Evolutionary conservation across 2,329 filamentous ascomycete species (phyloP).

Genomic region (Hysterium pulicare): DNA sequence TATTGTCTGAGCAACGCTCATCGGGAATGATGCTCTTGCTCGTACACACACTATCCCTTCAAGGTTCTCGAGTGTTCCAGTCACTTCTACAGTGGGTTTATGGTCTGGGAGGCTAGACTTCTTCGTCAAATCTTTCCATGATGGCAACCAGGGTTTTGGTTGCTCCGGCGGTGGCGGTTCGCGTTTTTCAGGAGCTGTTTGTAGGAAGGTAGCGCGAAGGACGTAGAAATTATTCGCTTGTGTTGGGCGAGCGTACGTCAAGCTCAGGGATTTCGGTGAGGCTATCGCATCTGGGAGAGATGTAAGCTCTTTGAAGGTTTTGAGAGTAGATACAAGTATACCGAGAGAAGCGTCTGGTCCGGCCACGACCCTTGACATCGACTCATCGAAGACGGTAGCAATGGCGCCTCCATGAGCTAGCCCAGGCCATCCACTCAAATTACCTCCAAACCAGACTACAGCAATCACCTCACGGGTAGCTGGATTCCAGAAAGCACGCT

Average conservation of each 20-base stretch:
- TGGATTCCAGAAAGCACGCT: slow-evolving; percentile 64
- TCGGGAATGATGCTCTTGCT: slow-evolving; percentile 41
- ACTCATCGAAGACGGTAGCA: slow-evolving; percentile 67
- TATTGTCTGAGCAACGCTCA: slow-evolving; percentile 3
- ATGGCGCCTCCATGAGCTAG: slow-evolving; percentile 69
- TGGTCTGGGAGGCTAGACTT: slow-evolving; percentile 34
- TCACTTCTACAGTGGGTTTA: slow-evolving; percentile 45
- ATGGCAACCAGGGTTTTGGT: slow-evolving; percentile 27
- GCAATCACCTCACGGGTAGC: slow-evolving; percentile 56
- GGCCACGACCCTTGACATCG: slow-evolving; percentile 62
- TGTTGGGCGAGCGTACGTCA: slow-evolving; percentile 63
- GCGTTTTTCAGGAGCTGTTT: slow-evolving; percentile 15
- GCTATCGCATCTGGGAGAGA: slow-evolving; percentile 22
- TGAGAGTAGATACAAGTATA: slow-evolving; percentile 12
- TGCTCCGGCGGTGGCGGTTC: slow-evolving; percentile 23
- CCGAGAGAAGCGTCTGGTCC: slow-evolving; percentile 40
- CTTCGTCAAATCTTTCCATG: slow-evolving; percentile 40
- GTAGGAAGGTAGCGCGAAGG: slow-evolving; percentile 48
- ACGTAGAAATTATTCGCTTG: slow-evolving; percentile 62
- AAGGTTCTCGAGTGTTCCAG: slow-evolving; percentile 52
- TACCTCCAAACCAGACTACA: slow-evolving; percentile 67
- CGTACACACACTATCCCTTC: slow-evolving; percentile 58
- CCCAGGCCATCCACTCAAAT: slow-evolving; percentile 65
- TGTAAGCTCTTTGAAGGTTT: slow-evolving; percentile 1
- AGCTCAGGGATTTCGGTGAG: slow-evolving; percentile 37